These are phyloP conservation scores for Colletotrichum tropicicola DNA, from an alignment of 2,329 filamentous ascomycete genomes.

Conservation along the genomic window DNA sequence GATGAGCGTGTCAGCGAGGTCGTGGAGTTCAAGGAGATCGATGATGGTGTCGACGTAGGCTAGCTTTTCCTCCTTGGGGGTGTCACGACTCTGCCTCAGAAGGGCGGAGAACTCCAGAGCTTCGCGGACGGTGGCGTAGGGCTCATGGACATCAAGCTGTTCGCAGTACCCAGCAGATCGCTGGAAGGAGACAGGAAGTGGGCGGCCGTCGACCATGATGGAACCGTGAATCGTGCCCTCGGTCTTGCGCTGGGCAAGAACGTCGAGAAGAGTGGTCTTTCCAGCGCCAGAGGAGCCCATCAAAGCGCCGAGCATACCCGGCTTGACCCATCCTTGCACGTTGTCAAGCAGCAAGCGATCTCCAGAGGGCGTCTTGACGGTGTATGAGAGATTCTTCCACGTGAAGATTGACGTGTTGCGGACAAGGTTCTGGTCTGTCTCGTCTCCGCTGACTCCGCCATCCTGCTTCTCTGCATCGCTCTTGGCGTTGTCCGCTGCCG, in stretches of 20 bases:
- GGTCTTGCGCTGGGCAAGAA: conserved; percentile 81
- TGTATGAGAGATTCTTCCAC: conserved; percentile 78
- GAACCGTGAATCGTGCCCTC: conserved; percentile 80
- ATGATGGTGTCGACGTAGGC: conserved; percentile 83
- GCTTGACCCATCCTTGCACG: conserved; percentile 85
- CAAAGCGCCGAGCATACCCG: conserved; percentile 78
- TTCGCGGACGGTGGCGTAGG: conserved; percentile 78
- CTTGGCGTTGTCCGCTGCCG: conserved; percentile 44
- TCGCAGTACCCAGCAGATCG: conserved; percentile 83
- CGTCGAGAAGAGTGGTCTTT: conserved; percentile 86
- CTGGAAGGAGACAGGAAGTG: conserved; percentile 78
- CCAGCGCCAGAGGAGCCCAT: conserved; percentile 86
- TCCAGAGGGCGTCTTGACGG: conserved; percentile 67
- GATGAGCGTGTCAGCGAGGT: conserved; percentile 58
- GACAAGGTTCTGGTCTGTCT: conserved; percentile 51
- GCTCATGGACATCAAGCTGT: conserved; percentile 82
- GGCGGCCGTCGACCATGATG: conserved; percentile 79
- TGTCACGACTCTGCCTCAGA: conserved; percentile 74
- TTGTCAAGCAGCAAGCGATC: conserved; percentile 79
- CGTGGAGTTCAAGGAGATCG: conserved; percentile 63
- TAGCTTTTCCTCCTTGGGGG: conserved; percentile 73
- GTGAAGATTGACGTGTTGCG: conserved; percentile 76
- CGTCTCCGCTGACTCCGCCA: conserved; percentile 35
- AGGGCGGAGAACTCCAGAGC: conserved; percentile 79
- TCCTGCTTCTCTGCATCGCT: conserved; percentile 26